Evolutionary conservation across 2,329 filamentous ascomycete species (phyloP).

Genomic region (Talaromyces islandicus): DNA sequence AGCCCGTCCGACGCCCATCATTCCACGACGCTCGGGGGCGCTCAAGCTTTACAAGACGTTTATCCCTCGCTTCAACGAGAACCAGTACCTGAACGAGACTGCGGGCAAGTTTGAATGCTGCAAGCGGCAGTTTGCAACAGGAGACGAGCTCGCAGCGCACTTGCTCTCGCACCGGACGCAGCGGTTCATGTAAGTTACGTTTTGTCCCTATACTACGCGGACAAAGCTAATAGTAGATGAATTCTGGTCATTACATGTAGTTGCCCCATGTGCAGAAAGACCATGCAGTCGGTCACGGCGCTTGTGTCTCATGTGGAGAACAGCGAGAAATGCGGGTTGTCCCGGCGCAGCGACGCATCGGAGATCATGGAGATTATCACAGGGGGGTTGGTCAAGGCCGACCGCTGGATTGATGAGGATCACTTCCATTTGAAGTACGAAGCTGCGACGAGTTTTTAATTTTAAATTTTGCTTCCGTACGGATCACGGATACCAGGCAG

Average conservation of each 20-base stretch:
- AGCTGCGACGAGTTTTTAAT: not conserved
- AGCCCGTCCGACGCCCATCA: not conserved
- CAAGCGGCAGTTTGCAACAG: slow-evolving; percentile 18
- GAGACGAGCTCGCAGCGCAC: slow-evolving; percentile 27
- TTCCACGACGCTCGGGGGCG: not conserved
- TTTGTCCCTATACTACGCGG: not conserved
- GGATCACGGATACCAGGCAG: not conserved
- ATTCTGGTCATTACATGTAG: no score
- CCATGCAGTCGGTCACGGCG: not conserved
- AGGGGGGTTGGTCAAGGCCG: not conserved
- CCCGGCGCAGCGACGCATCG: not conserved
- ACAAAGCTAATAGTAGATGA: not conserved
- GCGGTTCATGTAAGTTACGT: not conserved
- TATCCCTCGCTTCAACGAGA: slow-evolving; percentile 19
- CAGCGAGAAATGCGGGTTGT: not conserved
- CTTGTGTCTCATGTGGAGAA: not conserved
- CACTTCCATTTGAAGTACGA: not conserved
- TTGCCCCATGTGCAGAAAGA: not conserved
- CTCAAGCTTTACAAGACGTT: not conserved
- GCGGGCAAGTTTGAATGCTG: slow-evolving; percentile 31
- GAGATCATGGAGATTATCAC: not conserved
- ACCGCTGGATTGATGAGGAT: not conserved
- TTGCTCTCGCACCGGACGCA: slow-evolving; percentile 13
- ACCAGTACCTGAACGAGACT: slow-evolving; percentile 25
- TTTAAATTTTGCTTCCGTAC: not conserved